Conservation (phyloP, 2,329 filamentous ascomycete species). For the Fusarium concolor region DNA sequence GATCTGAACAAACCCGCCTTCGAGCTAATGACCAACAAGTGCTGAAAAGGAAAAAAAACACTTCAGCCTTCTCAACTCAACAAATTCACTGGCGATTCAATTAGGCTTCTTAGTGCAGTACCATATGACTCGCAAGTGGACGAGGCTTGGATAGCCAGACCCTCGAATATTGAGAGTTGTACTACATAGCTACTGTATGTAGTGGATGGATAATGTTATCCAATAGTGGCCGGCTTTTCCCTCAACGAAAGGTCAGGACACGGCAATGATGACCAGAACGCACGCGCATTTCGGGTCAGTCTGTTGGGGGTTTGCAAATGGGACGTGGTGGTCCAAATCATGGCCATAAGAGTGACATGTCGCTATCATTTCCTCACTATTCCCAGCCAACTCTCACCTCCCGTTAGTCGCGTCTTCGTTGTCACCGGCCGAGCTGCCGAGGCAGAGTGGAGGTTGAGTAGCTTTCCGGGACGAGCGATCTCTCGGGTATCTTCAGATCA, state of each 20-base stretch:
- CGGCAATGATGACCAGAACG: background rate
- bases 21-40: constrained; percentile 1
- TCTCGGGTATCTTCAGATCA: constrained; percentile 16
- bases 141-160: background rate
- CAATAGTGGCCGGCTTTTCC: background rate
- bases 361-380: constrained; percentile 26
- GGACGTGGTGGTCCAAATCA: constrained; percentile 1
- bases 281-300: constrained; percentile 13
- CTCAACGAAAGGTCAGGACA: background rate
- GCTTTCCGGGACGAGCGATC: constrained; percentile 17
- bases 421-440: constrained; percentile 4
- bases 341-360: constrained; percentile 7
- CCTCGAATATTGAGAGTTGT: background rate
- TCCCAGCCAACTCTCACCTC: constrained; percentile 20
- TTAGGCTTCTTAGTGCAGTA: background rate
- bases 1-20: background rate
- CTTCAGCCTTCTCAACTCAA: background rate
- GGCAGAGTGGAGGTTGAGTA: constrained; percentile 22
- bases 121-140: constrained; percentile 11
- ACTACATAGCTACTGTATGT: no score
- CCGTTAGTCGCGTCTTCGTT: constrained; percentile 10
- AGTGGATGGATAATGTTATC: background rate
- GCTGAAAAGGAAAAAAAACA: background rate
- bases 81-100: constrained; percentile 10
- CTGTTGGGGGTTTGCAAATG: background rate